These are phyloP conservation scores for Ricinus communis DNA, from an alignment of 345 rosid species.

Conservation along the genomic window DNA sequence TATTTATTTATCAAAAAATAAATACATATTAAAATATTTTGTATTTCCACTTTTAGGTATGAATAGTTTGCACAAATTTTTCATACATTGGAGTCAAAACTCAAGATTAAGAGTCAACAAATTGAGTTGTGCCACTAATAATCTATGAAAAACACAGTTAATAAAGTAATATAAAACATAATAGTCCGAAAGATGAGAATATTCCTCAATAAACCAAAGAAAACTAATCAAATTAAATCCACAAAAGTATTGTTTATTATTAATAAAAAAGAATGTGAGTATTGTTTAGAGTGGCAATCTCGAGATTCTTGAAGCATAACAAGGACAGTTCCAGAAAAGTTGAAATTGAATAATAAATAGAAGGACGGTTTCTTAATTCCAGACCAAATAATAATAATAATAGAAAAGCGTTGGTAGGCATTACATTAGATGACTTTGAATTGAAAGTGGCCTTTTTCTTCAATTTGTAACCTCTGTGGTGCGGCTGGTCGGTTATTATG, in stretches of 20 bases:
- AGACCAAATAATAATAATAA: conserved; percentile 40
- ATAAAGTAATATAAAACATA: neutral
- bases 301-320: conserved; percentile 21
- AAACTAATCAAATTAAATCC: too few species aligned
- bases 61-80: too few species aligned
- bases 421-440: neutral
- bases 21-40: too few species aligned
- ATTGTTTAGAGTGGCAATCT: conserved; percentile 38
- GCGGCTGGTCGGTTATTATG: conserved; percentile 14
- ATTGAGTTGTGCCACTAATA: too few species aligned
- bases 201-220: conserved; percentile 12
- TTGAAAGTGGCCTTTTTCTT: neutral
- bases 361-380: conserved; percentile 48
- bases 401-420: neutral
- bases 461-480: neutral
- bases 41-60: too few species aligned
- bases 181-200: conserved; percentile 26
- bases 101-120: too few species aligned
- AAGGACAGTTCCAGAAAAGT: conserved; percentile 26
- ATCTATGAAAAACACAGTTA: neutral
- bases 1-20: too few species aligned
- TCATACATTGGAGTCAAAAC: too few species aligned
- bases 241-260: too few species aligned
- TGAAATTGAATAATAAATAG: neutral
- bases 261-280: too few species aligned